Percentiles rank a stretch among this genome's conserved stretches.
phyloP scores from a whole-genome alignment of 2,329 filamentous ascomycete species.

The Lachnellula cervina region DNA sequence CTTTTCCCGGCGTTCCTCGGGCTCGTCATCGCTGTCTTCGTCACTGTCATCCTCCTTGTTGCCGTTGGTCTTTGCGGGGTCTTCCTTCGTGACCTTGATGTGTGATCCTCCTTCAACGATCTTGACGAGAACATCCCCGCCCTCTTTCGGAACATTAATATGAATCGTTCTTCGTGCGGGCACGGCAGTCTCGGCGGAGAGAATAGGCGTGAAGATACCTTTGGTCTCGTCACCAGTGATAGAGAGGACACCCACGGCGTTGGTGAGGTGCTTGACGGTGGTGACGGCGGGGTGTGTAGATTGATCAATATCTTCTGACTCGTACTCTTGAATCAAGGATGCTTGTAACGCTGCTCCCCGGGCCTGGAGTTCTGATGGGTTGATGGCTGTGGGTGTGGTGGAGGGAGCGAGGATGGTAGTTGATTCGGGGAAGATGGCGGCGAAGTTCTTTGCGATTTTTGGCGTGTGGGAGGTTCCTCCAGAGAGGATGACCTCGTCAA shows the following conservation, averaged over 20 bases:
- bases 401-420: conserved; percentile 79
- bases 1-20: conserved; percentile 83
- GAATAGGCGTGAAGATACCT: conserved; percentile 73
- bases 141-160: conserved; percentile 69
- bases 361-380: conserved; percentile 85
- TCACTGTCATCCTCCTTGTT: conserved; percentile 56
- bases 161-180: conserved; percentile 82
- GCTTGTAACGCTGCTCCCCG: conserved; percentile 94
- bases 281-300: conserved; percentile 94
- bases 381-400: conserved; percentile 72
- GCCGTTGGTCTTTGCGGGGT: conserved; percentile 63
- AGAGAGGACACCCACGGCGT: conserved; percentile 82
- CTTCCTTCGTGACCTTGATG: conserved; percentile 89
- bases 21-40: conserved; percentile 67
- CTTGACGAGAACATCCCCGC: conserved; percentile 83
- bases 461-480: conserved; percentile 92
- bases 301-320: conserved; percentile 88
- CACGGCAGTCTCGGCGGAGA: conserved; percentile 81
- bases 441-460: conserved; percentile 79
- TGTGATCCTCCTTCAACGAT: conserved; percentile 83
- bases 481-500: conserved; percentile 90
- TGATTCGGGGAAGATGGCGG: conserved; percentile 72
- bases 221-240: conserved; percentile 52
- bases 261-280: conserved; percentile 82
- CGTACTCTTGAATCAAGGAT: conserved; percentile 89